phyloP scores from a whole-genome alignment of 768 basidiomycete genomes.

The Termitomyces sp. region DNA sequence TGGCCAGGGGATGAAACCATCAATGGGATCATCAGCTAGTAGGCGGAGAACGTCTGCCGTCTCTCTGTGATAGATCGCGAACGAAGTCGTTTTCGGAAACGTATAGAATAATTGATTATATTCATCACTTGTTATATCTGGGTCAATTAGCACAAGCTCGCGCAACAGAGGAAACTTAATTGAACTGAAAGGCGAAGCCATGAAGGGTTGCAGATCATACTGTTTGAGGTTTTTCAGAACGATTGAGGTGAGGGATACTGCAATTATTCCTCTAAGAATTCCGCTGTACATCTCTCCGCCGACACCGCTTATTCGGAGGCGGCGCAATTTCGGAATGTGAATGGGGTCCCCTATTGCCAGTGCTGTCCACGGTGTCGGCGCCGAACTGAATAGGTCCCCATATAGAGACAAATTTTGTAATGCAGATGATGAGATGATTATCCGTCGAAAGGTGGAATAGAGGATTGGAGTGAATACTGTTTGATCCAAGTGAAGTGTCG shows the following conservation, averaged over 20 bases:
- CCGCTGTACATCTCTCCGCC: conserved; percentile 30
- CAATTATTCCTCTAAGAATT: conserved; percentile 31
- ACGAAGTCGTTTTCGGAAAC: conserved; percentile 28
- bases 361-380: conserved; percentile 17
- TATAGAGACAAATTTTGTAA: conserved; percentile 38
- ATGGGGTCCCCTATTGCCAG: conserved; percentile 18
- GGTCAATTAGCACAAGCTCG: conserved; percentile 34
- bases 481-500: conserved; percentile 40
- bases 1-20: conserved; percentile 26
- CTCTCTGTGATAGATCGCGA: conserved; percentile 18
- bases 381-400: conserved; percentile 30
- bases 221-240: conserved; percentile 37
- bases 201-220: conserved; percentile 34
- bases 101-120: conserved; percentile 24
- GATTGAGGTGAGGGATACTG: conserved; percentile 33
- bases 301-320: conserved; percentile 35
- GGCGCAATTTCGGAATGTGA: conserved; percentile 28
- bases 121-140: conserved; percentile 27
- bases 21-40: conserved; percentile 12
- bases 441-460: conserved; percentile 25
- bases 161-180: conserved; percentile 27
- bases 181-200: conserved; percentile 13
- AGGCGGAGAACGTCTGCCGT: conserved; percentile 22
- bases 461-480: conserved; percentile 27
- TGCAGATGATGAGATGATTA: conserved; percentile 27